Evolutionary conservation across 345 rosid genomes (phyloP).

Genomic region (Rubroshorea leprosula): DNA sequence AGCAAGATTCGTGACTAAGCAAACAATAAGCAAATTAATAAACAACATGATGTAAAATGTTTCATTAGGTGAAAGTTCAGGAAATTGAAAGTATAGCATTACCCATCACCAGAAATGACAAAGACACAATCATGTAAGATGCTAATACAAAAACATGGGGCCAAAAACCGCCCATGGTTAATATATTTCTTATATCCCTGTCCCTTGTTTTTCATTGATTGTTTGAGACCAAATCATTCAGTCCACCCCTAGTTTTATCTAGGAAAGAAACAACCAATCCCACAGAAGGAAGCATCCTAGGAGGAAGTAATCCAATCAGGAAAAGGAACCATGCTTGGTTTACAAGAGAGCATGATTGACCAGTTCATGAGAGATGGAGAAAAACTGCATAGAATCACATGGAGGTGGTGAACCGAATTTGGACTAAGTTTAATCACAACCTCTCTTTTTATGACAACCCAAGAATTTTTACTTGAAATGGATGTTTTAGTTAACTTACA

Average conservation of each 20-base stretch:
- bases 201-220: constrained; percentile 8
- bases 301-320: constrained; percentile 9
- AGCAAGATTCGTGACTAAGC: too few species aligned
- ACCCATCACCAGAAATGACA: not conserved
- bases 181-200: not conserved
- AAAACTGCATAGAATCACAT: constrained; percentile 26
- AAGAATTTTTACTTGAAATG: constrained; percentile 2
- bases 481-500: constrained; percentile 7
- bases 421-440: constrained; percentile 25
- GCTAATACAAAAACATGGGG: not conserved
- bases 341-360: constrained; percentile 24
- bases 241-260: constrained; percentile 24
- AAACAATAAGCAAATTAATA: too few species aligned
- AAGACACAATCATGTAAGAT: not conserved
- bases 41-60: too few species aligned
- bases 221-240: constrained; percentile 12
- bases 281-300: not conserved
- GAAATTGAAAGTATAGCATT: too few species aligned
- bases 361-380: constrained; percentile 13
- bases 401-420: constrained; percentile 36
- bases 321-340: constrained; percentile 14
- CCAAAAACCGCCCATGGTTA: constrained; percentile 15
- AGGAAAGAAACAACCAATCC: not conserved
- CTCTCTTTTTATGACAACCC: constrained; percentile 16
- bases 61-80: not conserved